These are phyloP conservation scores for Aspergillus arachidicola DNA, from an alignment of 2,329 filamentous ascomycete species.

Conservation along the genomic window DNA sequence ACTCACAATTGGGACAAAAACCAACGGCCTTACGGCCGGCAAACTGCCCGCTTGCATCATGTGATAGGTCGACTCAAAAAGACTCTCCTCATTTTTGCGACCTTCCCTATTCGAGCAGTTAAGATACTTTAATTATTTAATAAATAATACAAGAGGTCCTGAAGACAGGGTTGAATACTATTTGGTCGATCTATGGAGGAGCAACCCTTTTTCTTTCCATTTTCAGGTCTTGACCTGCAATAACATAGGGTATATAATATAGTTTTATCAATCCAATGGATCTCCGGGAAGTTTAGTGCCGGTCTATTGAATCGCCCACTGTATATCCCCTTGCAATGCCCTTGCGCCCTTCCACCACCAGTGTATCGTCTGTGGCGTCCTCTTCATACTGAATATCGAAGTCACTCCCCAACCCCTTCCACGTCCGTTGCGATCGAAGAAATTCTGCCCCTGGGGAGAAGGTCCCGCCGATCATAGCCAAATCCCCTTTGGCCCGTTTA, in stretches of 20 bases:
- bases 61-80: slow-evolving; percentile 25
- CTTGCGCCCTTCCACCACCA: slow-evolving; percentile 81
- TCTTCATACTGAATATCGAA: slow-evolving; percentile 66
- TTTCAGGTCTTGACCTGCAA: not conserved
- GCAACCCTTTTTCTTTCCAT: slow-evolving; percentile 1
- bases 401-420: slow-evolving; percentile 89
- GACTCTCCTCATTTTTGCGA: not conserved
- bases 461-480: slow-evolving; percentile 81
- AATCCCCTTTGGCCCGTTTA: slow-evolving; percentile 66
- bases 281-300: slow-evolving; percentile 29
- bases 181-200: not conserved
- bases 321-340: slow-evolving; percentile 89
- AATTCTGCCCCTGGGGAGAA: slow-evolving; percentile 92
- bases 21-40: slow-evolving; percentile 15
- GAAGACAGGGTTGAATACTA: not conserved
- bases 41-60: slow-evolving; percentile 24
- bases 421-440: slow-evolving; percentile 78
- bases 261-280: slow-evolving; percentile 12
- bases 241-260: slow-evolving; percentile 5
- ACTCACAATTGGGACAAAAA: slow-evolving; percentile 27
- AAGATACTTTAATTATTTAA: not conserved
- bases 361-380: slow-evolving; percentile 55
- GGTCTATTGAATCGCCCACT: slow-evolving; percentile 62
- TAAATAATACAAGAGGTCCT: not conserved
- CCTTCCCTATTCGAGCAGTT: not conserved